A percentile compares a stretch with the other conserved stretches of the same genome.
phyloP scores from a whole-genome alignment of 225 moss, liverwort and hornwort species.

The Pleurozium schreberi region DNA sequence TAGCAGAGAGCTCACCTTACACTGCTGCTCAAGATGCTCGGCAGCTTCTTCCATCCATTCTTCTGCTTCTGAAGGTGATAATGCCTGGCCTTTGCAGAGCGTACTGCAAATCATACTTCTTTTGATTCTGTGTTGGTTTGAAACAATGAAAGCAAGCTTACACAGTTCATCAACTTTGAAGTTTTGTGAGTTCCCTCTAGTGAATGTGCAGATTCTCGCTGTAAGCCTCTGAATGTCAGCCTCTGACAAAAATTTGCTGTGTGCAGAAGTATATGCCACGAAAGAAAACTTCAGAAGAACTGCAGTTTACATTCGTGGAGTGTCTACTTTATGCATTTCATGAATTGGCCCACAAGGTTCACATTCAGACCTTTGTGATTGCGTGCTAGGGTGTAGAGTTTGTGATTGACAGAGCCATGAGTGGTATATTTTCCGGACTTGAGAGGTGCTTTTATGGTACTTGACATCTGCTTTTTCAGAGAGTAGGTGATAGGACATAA shows the following conservation, averaged over 20 bases:
- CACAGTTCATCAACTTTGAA: not conserved
- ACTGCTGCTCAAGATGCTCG: conserved; percentile 94
- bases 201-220: not conserved
- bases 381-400: not conserved
- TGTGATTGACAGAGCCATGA: not conserved
- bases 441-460: not conserved
- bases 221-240: not conserved
- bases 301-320: conserved; percentile 71
- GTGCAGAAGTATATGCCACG: conserved; percentile 75
- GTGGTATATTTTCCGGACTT: not conserved
- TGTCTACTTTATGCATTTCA: conserved; percentile 90
- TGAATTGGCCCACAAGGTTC: conserved; percentile 92
- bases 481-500: not conserved
- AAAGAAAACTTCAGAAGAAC: conserved; percentile 68
- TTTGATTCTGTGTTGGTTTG: not conserved
- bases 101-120: not conserved
- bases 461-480: not conserved
- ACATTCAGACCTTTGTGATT: not conserved
- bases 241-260: not conserved
- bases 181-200: not conserved
- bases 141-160: not conserved
- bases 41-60: conserved; percentile 61
- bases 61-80: conserved; percentile 73
- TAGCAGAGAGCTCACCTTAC: conserved; percentile 90
- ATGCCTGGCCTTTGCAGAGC: not conserved